Conservation (phyloP, 2,329 filamentous ascomycete genomes). For the Trichoderma citrinoviride region DNA sequence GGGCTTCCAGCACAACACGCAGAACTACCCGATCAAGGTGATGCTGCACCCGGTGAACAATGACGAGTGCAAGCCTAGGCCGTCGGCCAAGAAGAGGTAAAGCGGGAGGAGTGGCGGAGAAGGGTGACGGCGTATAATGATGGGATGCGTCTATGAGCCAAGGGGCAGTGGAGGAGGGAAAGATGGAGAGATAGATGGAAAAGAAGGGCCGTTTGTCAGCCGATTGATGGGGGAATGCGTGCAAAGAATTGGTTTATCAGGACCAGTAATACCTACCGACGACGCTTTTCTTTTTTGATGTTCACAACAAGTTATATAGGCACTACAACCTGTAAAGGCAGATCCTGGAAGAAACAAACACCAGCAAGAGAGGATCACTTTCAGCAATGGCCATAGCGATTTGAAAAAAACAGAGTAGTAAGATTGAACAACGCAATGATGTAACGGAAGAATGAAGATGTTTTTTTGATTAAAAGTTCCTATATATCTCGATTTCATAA, state of each 20-base stretch:
- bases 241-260: conserved; percentile 8
- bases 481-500: conserved; percentile 18
- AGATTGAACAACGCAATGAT: background rate
- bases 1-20: conserved; percentile 82
- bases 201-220: background rate
- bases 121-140: conserved; percentile 4
- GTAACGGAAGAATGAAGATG: background rate
- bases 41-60: conserved; percentile 74
- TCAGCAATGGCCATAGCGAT: background rate
- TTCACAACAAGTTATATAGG: conserved; percentile 13
- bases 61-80: conserved; percentile 62
- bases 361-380: too few species aligned
- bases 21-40: conserved; percentile 72
- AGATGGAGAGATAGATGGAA: too few species aligned
- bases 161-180: background rate
- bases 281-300: conserved; percentile 2
- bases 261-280: conserved; percentile 8
- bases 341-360: background rate
- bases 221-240: background rate
- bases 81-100: conserved; percentile 59
- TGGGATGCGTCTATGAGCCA: background rate
- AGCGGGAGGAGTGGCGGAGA: conserved; percentile 3
- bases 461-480: conserved; percentile 17
- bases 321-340: background rate
- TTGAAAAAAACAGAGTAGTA: background rate